Base-by-base conservation (phyloP, 768 basidiomycete species). In the Mycena polygramma region DNA sequence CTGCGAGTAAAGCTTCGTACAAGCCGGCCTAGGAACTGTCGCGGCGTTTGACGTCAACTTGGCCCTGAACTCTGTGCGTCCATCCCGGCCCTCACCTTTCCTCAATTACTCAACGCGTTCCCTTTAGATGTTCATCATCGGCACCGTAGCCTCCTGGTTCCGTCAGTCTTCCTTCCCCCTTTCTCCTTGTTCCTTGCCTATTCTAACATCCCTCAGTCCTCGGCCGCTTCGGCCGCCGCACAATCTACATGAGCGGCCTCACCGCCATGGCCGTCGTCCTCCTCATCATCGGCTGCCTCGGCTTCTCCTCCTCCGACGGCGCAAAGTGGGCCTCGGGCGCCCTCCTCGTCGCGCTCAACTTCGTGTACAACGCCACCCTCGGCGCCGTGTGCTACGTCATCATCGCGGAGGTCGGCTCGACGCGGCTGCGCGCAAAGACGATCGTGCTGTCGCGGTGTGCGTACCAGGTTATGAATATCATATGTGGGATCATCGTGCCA, bases 321-420 rank as follows among this genome's bases (percentile, higher is more conserved):
- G 67, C 73, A 2, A 73, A 68, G 13, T 69, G 72, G 74, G 72
- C 68, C 43, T 63, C 68, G 6, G 75, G 75, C 35, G 74, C 51
- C 20, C 63, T 76, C 4, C 70, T 76, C 53, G 64, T 76, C 54
- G 61, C 57, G 45, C 74, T 76, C 36, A 76, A 75, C 59, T 70
- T 76, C 43, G 66, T 59, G 14, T 76, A 76, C 59, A 76, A 76
- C 72, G 26, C 74, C 2, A 76, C 75, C 2, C 71, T 76, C 63
- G 75, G 75, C 68, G 71, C 74, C 7, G 68, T 74, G 7, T 76
- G 75, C 66, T 76, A 76, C 60, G 72, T 72, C 26, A 62, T 76
- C 62, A 76, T 76, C 65, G 60, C 71, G 9, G 74, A 76, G 58
- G 70, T 76, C 37, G 70, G 71, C 17, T 63, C 63, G 17, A 76